These are phyloP conservation scores for Trichosporon sp. DNA, from an alignment of 1,284 basidiomycete genomes.

Conservation along the genomic window DNA sequence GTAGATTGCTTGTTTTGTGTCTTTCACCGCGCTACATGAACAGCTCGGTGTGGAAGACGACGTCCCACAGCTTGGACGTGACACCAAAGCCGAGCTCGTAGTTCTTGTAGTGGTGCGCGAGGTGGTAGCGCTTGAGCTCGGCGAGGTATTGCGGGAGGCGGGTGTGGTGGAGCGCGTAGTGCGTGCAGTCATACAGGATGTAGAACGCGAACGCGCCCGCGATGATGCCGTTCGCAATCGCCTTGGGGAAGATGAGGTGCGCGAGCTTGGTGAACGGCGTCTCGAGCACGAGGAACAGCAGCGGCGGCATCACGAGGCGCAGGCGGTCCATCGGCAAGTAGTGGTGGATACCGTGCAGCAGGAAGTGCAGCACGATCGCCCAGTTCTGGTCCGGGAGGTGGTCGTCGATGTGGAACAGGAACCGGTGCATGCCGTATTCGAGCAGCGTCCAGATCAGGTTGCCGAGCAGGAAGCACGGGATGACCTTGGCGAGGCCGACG, in stretches of 20 bases:
- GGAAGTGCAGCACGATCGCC: conserved; percentile 84
- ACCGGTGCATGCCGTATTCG: conserved; percentile 93
- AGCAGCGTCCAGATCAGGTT: conserved; percentile 91
- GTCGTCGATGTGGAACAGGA: conserved; percentile 96
- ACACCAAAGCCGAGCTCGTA: conserved; percentile 98
- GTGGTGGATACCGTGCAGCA: conserved; percentile 94
- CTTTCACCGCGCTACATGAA: not conserved
- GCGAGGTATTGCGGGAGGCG: conserved; percentile 79
- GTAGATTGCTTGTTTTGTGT: not conserved
- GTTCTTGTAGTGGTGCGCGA: conserved; percentile 97
- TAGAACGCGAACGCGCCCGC: conserved; percentile 88
- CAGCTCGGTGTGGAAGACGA: conserved; percentile 80
- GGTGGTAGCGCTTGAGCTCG: conserved; percentile 94
- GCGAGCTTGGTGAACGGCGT: conserved; percentile 86
- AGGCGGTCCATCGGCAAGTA: conserved; percentile 95
- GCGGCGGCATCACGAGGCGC: conserved; percentile 95
- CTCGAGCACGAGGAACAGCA: conserved; percentile 72
- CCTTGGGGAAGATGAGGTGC: conserved; percentile 73
- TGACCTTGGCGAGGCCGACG: conserved; percentile 50
- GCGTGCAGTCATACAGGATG: conserved; percentile 84
- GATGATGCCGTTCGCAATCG: conserved; percentile 89
- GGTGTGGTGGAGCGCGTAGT: conserved; percentile 88
- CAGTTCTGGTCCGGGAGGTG: conserved; percentile 75
- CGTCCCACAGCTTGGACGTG: conserved; percentile 91
- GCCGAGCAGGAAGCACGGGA: conserved; percentile 69